These are phyloP conservation scores for Viola pubescens DNA, from an alignment of 441 rosid genomes.

Conservation along the genomic window DNA sequence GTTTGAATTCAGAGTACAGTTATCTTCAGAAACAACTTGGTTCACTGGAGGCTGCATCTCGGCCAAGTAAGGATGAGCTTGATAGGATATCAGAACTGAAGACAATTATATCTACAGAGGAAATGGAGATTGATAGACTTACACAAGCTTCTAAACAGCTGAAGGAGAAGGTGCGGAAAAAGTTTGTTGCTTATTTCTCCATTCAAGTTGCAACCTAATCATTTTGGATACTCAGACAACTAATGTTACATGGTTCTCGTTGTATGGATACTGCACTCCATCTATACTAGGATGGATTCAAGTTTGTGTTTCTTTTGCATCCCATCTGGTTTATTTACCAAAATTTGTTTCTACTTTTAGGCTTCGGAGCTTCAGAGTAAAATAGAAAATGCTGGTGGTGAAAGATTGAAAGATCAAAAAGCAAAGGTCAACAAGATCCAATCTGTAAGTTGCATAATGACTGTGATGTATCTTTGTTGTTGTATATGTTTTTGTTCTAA, in stretches of 20 bases:
- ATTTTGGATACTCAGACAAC: constrained; percentile 4
- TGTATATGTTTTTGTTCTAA: constrained; percentile 14
- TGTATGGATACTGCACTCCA: background rate
- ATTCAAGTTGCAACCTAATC: constrained; percentile 3
- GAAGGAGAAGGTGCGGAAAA: constrained; percentile 58
- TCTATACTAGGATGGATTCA: too few species aligned
- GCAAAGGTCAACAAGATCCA: constrained; percentile 75
- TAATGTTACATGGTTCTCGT: background rate
- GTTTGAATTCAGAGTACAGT: constrained; percentile 59
- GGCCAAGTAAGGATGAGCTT: constrained; percentile 68
- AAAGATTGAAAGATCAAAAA: constrained; percentile 68
- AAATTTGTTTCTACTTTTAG: constrained; percentile 31
- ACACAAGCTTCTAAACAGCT: constrained; percentile 65
- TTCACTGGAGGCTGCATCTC: constrained; percentile 72
- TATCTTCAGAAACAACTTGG: constrained; percentile 75
- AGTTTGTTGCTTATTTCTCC: constrained; percentile 7
- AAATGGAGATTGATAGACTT: constrained; percentile 60
- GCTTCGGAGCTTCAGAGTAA: constrained; percentile 70
- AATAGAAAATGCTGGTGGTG: constrained; percentile 92
- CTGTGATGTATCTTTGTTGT: constrained; percentile 12
- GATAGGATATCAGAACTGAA: constrained; percentile 58
- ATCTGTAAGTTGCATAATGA: constrained; percentile 47
- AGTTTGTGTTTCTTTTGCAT: background rate
- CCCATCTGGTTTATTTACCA: background rate
- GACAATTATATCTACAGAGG: constrained; percentile 48